phyloP scores from a whole-genome alignment of 441 rosid species.

The Jatropha podagrica region DNA sequence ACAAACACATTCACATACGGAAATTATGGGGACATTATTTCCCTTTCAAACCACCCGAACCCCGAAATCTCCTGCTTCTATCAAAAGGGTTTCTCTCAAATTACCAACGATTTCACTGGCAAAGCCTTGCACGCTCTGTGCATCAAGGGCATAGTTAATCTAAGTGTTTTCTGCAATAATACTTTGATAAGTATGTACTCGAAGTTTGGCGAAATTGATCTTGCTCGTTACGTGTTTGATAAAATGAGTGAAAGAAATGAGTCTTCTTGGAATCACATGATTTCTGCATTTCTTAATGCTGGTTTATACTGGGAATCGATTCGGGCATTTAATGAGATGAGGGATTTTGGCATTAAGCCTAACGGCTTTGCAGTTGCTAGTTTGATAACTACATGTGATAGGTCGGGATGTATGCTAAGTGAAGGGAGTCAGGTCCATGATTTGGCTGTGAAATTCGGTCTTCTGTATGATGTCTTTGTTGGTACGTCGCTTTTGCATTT shows the following conservation, averaged over 20 bases:
- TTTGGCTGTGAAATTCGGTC: slow-evolving; percentile 55
- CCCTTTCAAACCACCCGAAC: slow-evolving; percentile 62
- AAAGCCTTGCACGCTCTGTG: slow-evolving; percentile 78
- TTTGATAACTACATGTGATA: slow-evolving; percentile 72
- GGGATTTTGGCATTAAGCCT: slow-evolving; percentile 42
- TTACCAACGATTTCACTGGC: slow-evolving; percentile 48
- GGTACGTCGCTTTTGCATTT: slow-evolving; percentile 81
- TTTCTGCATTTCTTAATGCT: slow-evolving; percentile 64
- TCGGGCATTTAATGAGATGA: slow-evolving; percentile 46
- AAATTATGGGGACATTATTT: slow-evolving; percentile 24
- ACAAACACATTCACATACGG: background rate
- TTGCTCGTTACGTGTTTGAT: slow-evolving; percentile 72
- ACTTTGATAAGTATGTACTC: slow-evolving; percentile 62
- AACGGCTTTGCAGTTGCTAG: slow-evolving; percentile 68
- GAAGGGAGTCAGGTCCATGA: slow-evolving; percentile 76
- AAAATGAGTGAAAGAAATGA: slow-evolving; percentile 58
- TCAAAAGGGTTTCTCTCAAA: slow-evolving; percentile 79
- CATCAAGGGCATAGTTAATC: slow-evolving; percentile 46
- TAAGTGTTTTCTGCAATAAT: slow-evolving; percentile 49
- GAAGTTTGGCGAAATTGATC: slow-evolving; percentile 42
- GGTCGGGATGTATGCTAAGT: slow-evolving; percentile 53
- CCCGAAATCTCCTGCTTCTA: slow-evolving; percentile 62
- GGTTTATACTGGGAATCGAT: slow-evolving; percentile 47
- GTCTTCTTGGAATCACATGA: slow-evolving; percentile 81
- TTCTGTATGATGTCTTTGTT: slow-evolving; percentile 64